phyloP scores from a whole-genome alignment of 2,329 filamentous ascomycete species.

The Hymenoscyphus fraxineus region DNA sequence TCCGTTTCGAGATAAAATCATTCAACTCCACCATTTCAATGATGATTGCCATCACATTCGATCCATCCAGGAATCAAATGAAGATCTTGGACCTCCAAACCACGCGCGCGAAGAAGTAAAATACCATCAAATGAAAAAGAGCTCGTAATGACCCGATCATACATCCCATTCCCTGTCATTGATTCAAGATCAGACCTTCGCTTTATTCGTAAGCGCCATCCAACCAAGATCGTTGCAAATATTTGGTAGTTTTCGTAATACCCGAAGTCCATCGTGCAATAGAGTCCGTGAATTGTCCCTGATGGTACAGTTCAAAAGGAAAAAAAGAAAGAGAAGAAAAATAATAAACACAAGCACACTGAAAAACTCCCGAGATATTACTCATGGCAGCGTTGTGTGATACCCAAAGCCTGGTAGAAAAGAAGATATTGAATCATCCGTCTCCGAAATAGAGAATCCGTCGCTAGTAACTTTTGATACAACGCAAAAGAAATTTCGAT shows the following conservation, averaged over 20 bases:
- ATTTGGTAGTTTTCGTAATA: conserved; percentile 22
- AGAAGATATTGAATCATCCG: conserved; percentile 18
- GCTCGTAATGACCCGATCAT: not conserved
- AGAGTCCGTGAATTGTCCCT: conserved; percentile 21
- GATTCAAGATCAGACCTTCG: conserved; percentile 15
- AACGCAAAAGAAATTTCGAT: conserved; percentile 23
- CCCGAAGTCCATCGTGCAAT: conserved; percentile 15
- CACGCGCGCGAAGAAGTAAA: not conserved
- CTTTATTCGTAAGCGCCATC: conserved; percentile 18
- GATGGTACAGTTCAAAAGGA: conserved; percentile 29
- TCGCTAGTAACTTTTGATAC: conserved; percentile 30
- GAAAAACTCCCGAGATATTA: conserved; percentile 2
- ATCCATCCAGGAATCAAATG: not conserved
- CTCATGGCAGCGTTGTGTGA: not conserved
- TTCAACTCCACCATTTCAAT: not conserved
- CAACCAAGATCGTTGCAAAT: conserved; percentile 17
- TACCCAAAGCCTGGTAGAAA: conserved; percentile 11
- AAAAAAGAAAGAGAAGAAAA: conserved; percentile 19
- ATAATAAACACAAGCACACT: conserved; percentile 14
- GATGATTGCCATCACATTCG: not conserved
- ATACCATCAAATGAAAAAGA: not conserved
- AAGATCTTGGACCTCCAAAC: not conserved
- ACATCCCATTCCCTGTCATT: not conserved
- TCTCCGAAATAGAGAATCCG: conserved; percentile 23
- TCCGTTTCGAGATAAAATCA: not conserved